These are phyloP conservation scores for Helianthus annuus DNA, from an alignment of 129 eudicot genomes.

Conservation along the genomic window HanXRQr2.0-SUNRISE NC_035443.2:179979745-179980244, in stretches of 20 bases:
- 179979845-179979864: not conserved
- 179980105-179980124: slow-evolving; percentile 63
- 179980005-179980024: not conserved
- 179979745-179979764: slow-evolving; percentile 44
- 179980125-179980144: slow-evolving; percentile 87
- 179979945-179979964: not conserved
- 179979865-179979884: not conserved
- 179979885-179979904: slow-evolving; percentile 1
- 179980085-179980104: not conserved
- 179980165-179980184: slow-evolving; percentile 77
- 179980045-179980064: not conserved
- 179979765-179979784: not conserved
- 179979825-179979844: not conserved
- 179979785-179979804: not conserved
- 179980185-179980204: slow-evolving; percentile 85
- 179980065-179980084: not conserved
- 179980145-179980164: slow-evolving; percentile 95
- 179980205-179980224: slow-evolving; percentile 70
- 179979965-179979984: not conserved
- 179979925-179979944: not conserved
- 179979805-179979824: not conserved
- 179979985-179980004: not conserved
- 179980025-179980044: not conserved
- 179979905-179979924: too few relatives aligned
- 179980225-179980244: slow-evolving; percentile 65